These are phyloP conservation scores for Crucibulum parvulum DNA, from an alignment of 1,284 basidiomycete genomes.

Conservation along the genomic window DNA sequence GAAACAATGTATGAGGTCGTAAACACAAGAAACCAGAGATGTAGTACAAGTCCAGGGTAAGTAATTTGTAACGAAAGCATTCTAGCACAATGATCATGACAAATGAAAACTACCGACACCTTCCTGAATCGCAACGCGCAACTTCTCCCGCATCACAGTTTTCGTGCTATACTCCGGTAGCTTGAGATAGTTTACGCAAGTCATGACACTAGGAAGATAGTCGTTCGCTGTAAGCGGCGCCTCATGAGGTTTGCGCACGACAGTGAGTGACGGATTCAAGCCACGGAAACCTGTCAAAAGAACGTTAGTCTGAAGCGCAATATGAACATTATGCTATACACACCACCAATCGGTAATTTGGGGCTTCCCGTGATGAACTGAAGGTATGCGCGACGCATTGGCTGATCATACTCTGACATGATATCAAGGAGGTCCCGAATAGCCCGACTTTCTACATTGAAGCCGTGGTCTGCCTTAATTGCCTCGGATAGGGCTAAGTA, in stretches of 20 bases:
- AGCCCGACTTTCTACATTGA: slow-evolving; percentile 91
- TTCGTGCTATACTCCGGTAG: slow-evolving; percentile 92
- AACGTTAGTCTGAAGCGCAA: background rate
- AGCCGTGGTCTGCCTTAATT: slow-evolving; percentile 98
- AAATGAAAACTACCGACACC: slow-evolving; percentile 96
- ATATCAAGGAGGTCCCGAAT: slow-evolving; percentile 89
- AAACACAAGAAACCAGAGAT: slow-evolving; percentile 1
- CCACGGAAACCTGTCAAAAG: slow-evolving; percentile 86
- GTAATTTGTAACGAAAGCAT: slow-evolving; percentile 3
- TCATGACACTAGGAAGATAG: slow-evolving; percentile 98
- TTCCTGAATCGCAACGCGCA: slow-evolving; percentile 85
- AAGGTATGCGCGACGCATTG: slow-evolving; percentile 86
- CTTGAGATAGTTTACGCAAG: slow-evolving; percentile 97
- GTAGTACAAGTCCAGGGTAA: background rate
- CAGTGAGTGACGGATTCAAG: slow-evolving; percentile 92
- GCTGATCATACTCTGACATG: slow-evolving; percentile 82
- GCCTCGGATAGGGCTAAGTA: slow-evolving; percentile 83
- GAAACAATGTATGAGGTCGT: too few relatives aligned
- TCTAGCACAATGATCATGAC: slow-evolving; percentile 58
- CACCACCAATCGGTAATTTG: slow-evolving; percentile 92
- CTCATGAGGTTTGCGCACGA: slow-evolving; percentile 97
- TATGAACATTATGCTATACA: slow-evolving; percentile 22
- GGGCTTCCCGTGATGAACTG: slow-evolving; percentile 99
- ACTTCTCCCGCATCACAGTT: slow-evolving; percentile 80
- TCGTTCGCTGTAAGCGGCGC: slow-evolving; percentile 90